Evolutionary conservation across 176 grass and related monocot genomes (phyloP).

Genomic region (Canna indica): DNA sequence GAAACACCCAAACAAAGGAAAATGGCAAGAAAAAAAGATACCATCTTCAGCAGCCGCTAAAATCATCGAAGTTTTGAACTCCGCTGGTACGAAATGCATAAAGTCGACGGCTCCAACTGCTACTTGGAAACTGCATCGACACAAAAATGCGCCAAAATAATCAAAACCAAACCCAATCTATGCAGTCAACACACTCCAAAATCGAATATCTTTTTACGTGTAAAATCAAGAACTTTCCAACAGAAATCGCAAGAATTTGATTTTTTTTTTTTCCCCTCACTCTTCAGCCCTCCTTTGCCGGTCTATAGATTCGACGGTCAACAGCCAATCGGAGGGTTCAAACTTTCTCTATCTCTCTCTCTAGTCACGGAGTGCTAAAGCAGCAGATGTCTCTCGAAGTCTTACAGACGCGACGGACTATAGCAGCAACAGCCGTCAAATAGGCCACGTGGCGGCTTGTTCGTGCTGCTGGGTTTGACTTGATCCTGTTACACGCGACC

Average conservation of each 20-base stretch:
- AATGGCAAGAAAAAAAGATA: background rate
- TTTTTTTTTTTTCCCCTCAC: background rate
- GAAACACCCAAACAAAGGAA: background rate
- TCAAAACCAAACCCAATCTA: no score
- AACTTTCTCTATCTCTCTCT: background rate
- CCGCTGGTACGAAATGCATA: background rate
- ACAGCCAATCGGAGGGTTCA: background rate
- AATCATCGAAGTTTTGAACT: background rate
- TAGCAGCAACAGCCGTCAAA: background rate
- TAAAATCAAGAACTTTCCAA: background rate
- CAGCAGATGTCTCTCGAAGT: background rate
- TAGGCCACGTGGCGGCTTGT: background rate
- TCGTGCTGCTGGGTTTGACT: background rate
- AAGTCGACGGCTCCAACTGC: background rate
- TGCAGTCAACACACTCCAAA: background rate
- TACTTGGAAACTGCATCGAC: background rate
- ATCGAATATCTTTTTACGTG: background rate
- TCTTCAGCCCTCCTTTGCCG: no score
- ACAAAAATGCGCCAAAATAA: no score
- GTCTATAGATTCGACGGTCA: background rate
- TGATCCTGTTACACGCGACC: background rate
- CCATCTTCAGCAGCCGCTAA: background rate
- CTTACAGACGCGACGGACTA: no score
- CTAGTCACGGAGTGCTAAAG: background rate
- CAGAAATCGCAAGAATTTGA: background rate